Evolutionary conservation across 352 stramenopile species (phyloP), one percentile per base, ranked within the genome.

Genomic region (Globisporangium iwayamae): DNA sequence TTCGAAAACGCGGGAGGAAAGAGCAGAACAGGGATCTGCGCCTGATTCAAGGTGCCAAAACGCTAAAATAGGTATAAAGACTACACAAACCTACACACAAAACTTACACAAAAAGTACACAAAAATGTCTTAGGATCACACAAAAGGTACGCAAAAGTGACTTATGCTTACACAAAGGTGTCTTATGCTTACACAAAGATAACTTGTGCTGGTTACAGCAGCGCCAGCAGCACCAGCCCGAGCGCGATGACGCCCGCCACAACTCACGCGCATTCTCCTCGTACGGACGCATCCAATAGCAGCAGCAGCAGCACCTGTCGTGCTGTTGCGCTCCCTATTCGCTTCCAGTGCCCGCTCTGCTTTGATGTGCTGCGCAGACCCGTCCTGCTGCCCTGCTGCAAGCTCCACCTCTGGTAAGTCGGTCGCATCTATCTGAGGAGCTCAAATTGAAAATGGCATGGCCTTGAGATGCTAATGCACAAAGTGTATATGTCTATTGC

Each of bases 281-380:
- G 43, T 53, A 9, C 4, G 4, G 18, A 36, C 8, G 5, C n/a
- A 13, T 6, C 41, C 8, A 39, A 5, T 20, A 32, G n/a, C 13
- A 18, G 10, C 9, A 32, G n/a, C 13, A 18, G 10, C 9, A 25
- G 14, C 61, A 55, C 13, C 14, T 18, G n/a, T 20, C 11, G 16
- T n/a, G 18, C 10, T 9, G n/a, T 82, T 45, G 68, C 74, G 50
- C 71, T 93, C 41, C 71, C 84, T 28, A 76, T 83, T n/a, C 73
- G 70, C 45, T 90, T 82, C 67, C 82, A 93, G 69, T 93, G 84
- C 64, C 84, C 84, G 65, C 74, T 93, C 36, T 93, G 84, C 68
- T 71, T 93, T 11, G 84, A 93, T 56, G 79, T 93, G 36, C 66
- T 93, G 60, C 75, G 80, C 11, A 67, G 63, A 0, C 84, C 84